Percentiles rank a stretch among this genome's conserved stretches.
phyloP scores from a whole-genome alignment of 2,329 filamentous ascomycete genomes.

The Beauveria brongniartii region DNA sequence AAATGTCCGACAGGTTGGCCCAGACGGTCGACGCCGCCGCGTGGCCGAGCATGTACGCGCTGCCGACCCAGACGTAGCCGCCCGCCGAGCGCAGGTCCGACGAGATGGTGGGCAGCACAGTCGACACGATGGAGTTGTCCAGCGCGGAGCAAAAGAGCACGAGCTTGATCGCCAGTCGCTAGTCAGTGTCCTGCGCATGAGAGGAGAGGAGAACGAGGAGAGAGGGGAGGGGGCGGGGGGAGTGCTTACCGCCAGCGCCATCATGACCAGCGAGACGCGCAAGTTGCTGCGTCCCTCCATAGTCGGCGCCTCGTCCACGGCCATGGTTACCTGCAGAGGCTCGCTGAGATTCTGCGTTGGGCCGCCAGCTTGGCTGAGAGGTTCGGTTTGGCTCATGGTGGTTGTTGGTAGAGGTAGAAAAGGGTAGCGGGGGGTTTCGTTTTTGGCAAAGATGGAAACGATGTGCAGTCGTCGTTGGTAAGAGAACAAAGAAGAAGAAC shows the following conservation, averaged over 20 bases:
- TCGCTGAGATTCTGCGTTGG: background rate
- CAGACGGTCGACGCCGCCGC: constrained; percentile 55
- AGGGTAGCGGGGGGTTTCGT: too few species aligned
- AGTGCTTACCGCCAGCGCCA: background rate
- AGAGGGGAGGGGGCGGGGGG: too few species aligned
- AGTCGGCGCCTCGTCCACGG: background rate
- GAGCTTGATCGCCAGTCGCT: background rate
- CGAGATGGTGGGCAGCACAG: constrained; percentile 43
- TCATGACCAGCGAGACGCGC: constrained; percentile 3
- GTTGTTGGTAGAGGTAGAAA: background rate
- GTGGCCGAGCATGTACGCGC: constrained; percentile 59
- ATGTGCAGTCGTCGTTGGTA: too few species aligned
- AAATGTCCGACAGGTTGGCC: constrained; percentile 52
- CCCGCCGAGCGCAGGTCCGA: constrained; percentile 50
- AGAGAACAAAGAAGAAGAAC: too few species aligned
- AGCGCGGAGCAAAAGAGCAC: constrained; percentile 10
- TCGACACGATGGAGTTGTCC: constrained; percentile 10
- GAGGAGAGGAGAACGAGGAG: too few species aligned
- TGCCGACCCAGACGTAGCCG: constrained; percentile 65
- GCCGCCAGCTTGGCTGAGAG: background rate
- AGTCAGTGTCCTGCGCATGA: too few species aligned
- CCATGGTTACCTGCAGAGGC: background rate
- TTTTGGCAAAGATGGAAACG: too few species aligned
- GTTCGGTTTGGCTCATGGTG: constrained; percentile 4
- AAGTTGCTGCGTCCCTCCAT: constrained; percentile 6